Conservation (phyloP, 371 early-diverging fungal genomes). For the Mucor sp. region DNA sequence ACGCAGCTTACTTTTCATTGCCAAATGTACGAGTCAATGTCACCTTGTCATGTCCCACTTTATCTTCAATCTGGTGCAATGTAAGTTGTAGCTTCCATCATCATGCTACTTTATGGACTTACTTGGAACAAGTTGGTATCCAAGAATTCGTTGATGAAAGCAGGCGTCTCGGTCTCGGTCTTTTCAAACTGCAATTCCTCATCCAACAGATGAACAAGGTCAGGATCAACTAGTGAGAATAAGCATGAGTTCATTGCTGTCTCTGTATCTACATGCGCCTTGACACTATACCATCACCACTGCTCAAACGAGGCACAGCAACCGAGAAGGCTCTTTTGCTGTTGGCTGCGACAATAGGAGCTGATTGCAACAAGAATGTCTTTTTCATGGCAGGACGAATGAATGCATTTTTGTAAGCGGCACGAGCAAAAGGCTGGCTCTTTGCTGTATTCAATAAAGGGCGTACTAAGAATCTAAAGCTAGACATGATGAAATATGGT, state of each 20-base stretch:
- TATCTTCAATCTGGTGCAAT: conserved; percentile 62
- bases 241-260: background rate
- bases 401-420: background rate
- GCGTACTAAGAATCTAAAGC: background rate
- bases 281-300: conserved; percentile 23
- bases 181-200: conserved; percentile 79
- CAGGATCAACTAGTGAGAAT: conserved; percentile 49
- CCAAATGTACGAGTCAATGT: conserved; percentile 75
- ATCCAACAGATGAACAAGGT: conserved; percentile 61
- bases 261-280: background rate
- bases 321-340: conserved; percentile 12
- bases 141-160: conserved; percentile 69
- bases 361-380: background rate
- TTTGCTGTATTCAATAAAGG: background rate
- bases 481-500: background rate
- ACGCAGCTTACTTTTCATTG: conserved; percentile 68
- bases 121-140: conserved; percentile 68
- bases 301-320: conserved; percentile 12
- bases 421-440: background rate
- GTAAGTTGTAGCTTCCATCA: background rate
- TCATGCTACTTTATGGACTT: background rate
- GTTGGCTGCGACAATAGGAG: background rate
- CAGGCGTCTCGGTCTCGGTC: conserved; percentile 33
- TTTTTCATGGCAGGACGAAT: background rate
- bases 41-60: conserved; percentile 72